Percentiles rank a stretch among this genome's conserved stretches.
These are phyloP conservation scores for Hapsidospora chrysogenum DNA, from an alignment of 495 filamentous ascomycete genomes.

Conservation along the genomic window DNA sequence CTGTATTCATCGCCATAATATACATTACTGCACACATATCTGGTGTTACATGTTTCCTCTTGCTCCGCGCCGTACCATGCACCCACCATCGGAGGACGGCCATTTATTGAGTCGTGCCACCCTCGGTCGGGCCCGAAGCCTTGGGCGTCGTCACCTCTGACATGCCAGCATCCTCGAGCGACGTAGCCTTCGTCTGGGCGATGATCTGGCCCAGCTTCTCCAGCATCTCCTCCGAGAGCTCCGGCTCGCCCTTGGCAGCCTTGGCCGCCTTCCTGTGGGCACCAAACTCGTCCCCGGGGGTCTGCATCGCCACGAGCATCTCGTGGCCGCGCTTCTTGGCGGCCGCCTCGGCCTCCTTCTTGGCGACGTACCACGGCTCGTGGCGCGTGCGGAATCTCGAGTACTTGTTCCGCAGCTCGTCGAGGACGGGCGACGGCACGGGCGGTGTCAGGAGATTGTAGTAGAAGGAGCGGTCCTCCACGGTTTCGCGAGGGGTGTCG, in stretches of 20 bases:
- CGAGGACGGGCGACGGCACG: conserved; percentile 63
- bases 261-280: conserved; percentile 22
- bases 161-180: conserved; percentile 12
- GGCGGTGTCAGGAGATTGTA: conserved; percentile 59
- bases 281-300: conserved; percentile 35
- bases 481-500: conserved; percentile 64
- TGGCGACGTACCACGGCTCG: conserved; percentile 46
- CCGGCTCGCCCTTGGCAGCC: conserved; percentile 27
- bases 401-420: conserved; percentile 81
- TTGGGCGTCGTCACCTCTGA: conserved; percentile 3
- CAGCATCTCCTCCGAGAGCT: conserved; percentile 41
- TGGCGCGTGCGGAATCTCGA: conserved; percentile 69
- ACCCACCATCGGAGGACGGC: too few relatives aligned
- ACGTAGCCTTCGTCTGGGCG: conserved; percentile 30
- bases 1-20: too few relatives aligned
- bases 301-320: conserved; percentile 35
- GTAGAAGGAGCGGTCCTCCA: conserved; percentile 56
- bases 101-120: too few relatives aligned
- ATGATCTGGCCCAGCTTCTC: conserved; percentile 51
- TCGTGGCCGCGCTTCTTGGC: conserved; percentile 37
- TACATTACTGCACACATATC: too few relatives aligned
- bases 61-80: too few relatives aligned
- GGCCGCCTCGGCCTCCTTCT: conserved; percentile 43
- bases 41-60: too few relatives aligned
- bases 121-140: too few relatives aligned